Evolutionary conservation across 2,329 filamentous ascomycete genomes (phyloP).

Genomic region (Emmonsiellopsis sp.): DNA sequence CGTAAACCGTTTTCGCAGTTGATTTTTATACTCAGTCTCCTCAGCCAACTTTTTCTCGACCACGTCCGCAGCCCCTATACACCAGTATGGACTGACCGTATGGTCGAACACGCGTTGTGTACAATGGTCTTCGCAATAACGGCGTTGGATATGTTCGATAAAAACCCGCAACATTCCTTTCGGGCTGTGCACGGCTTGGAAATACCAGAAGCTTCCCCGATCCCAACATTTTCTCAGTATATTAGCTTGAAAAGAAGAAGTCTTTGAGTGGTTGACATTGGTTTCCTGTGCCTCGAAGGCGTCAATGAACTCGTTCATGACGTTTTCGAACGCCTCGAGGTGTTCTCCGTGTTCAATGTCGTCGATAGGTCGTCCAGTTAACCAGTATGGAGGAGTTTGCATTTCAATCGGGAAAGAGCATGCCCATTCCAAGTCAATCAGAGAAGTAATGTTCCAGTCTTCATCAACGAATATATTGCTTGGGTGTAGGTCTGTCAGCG

Average conservation of each 20-base stretch:
- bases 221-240: slow-evolving; percentile 16
- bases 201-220: slow-evolving; percentile 20
- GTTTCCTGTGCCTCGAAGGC: slow-evolving; percentile 2
- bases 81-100: slow-evolving; percentile 12
- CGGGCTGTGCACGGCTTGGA: slow-evolving; percentile 17
- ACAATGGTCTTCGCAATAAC: slow-evolving; percentile 7
- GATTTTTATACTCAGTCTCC: slow-evolving; percentile 11
- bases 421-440: slow-evolving; percentile 13
- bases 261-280: not conserved
- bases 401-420: slow-evolving; percentile 7
- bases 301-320: slow-evolving; percentile 7
- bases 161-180: slow-evolving; percentile 18
- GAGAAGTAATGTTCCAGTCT: slow-evolving; percentile 9
- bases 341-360: slow-evolving; percentile 3
- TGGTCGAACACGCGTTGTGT: slow-evolving; percentile 9
- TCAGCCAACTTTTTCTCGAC: slow-evolving; percentile 13
- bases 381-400: slow-evolving; percentile 9
- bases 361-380: slow-evolving; percentile 9
- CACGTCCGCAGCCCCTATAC: slow-evolving; percentile 1
- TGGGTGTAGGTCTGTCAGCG: slow-evolving; percentile 28
- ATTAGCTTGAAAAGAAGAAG: slow-evolving; percentile 2
- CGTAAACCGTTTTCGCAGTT: slow-evolving; percentile 4
- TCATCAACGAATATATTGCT: slow-evolving; percentile 12
- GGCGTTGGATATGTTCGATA: slow-evolving; percentile 18
- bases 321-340: slow-evolving; percentile 29